phyloP scores from a whole-genome alignment of 768 basidiomycete species.

The Boletus subparvulus region DNA sequence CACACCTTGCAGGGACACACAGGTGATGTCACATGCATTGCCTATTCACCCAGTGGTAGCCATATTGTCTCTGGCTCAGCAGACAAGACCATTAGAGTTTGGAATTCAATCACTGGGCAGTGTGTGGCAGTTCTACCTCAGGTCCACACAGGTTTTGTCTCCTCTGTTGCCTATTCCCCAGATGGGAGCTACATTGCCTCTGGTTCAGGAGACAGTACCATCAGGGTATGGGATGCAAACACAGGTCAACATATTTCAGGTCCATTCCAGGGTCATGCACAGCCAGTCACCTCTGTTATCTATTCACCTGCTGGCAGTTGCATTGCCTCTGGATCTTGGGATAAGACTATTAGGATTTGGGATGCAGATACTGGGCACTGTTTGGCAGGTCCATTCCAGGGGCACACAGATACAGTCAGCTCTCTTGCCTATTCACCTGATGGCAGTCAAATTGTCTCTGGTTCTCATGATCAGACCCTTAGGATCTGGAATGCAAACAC shows the following conservation, averaged over 20 bases:
- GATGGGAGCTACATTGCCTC: slow-evolving; percentile 21
- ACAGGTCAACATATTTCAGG: slow-evolving; percentile 12
- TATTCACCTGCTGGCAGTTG: slow-evolving; percentile 21
- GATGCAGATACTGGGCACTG: slow-evolving; percentile 9
- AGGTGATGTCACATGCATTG: slow-evolving; percentile 10
- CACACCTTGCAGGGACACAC: slow-evolving; percentile 17
- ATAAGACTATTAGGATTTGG: slow-evolving; percentile 18
- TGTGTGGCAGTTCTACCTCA: slow-evolving; percentile 5
- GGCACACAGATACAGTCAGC: background rate
- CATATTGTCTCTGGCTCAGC: slow-evolving; percentile 27
- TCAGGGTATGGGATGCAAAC: slow-evolving; percentile 23
- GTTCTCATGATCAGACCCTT: background rate
- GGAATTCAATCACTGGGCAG: slow-evolving; percentile 19
- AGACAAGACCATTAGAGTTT: slow-evolving; percentile 23
- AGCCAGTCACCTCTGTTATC: slow-evolving; percentile 3
- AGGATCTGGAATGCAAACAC: slow-evolving; percentile 17
- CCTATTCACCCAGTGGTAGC: slow-evolving; percentile 22
- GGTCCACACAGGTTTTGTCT: background rate
- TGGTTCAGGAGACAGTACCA: slow-evolving; percentile 10
- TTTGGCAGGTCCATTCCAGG: slow-evolving; percentile 2
- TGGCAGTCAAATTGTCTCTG: slow-evolving; percentile 15
- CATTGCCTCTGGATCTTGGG: slow-evolving; percentile 23
- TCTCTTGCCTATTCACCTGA: slow-evolving; percentile 17
- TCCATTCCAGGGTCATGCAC: slow-evolving; percentile 13
- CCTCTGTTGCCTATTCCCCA: slow-evolving; percentile 23